Base-by-base conservation (phyloP, 2,329 filamentous ascomycete species). In the Alternaria sp. region DNA sequence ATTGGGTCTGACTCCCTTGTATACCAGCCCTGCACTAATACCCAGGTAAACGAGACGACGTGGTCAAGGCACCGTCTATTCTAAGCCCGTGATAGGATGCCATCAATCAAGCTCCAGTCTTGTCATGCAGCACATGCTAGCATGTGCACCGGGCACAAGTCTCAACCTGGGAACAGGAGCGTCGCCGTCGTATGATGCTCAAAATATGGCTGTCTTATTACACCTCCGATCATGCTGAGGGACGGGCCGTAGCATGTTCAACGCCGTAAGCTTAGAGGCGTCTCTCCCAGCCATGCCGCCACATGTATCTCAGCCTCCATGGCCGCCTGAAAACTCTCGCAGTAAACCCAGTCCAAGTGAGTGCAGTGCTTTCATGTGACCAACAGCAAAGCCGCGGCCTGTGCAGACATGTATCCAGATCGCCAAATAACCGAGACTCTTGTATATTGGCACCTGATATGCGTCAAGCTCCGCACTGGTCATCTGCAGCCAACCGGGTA, bases 381-480 rank as follows among this genome's bases (percentile, higher is more conserved):
- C 30, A 52, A n/a, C 19, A 11, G 59, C 68, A 66, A 70, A 60
- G 50, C 53, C 58, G 65, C 67, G 66, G 61, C 60, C 65, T 61
- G 46, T 45, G 53, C 53, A 21, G 44, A 40, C 49, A 28, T 49
- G 36, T 57, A 56, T 25, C 65, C 68, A 66, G 71, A 77, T 77
- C 73, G 70, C 69, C 74, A 77, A 74, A 75, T 77, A 77, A 69
- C 76, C 76, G 72, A 75, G 68, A 70, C 70, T 72, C 63, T 70
- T 43, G 52, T 75, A 75, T 72, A 76, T 73, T 63, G 61, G 66
- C 65, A 65, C 61, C 57, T 68, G 73, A 71, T 79, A 77, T 76
- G 70, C 65, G 65, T 66, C 62, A 59, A 67, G 67, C 70, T 63
- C 69, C 69, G 63, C 61, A 72, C 71, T 61, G 63, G 69, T 57